These are phyloP conservation scores for Spatholobus suberectus DNA, from an alignment of 306 rosid genomes.

Conservation along the genomic window DNA sequence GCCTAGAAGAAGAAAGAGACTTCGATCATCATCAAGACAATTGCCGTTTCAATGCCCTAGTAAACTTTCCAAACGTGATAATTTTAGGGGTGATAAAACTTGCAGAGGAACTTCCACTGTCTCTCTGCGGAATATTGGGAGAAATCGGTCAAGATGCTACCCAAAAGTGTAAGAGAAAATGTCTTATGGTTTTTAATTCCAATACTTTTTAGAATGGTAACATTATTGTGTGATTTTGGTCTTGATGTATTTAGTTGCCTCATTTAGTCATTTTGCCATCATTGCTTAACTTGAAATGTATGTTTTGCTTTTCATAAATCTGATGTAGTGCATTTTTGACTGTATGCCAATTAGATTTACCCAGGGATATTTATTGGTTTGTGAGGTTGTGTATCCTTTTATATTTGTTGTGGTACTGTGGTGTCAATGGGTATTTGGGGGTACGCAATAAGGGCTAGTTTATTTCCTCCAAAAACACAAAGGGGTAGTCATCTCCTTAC, in stretches of 20 bases:
- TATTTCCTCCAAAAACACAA: neutral
- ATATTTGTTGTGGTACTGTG: neutral
- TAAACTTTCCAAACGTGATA: constrained; percentile 41
- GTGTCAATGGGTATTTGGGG: constrained; percentile 1
- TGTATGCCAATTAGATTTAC: constrained; percentile 21
- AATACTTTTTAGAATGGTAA: constrained; percentile 1
- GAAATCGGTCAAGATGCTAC: constrained; percentile 41
- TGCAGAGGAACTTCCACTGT: constrained; percentile 42
- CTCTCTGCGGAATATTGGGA: constrained; percentile 31
- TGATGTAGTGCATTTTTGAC: neutral
- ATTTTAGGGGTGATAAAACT: constrained; percentile 47
- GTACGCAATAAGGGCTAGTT: neutral
- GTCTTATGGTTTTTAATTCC: constrained; percentile 28
- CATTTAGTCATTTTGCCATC: neutral
- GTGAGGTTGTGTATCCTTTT: constrained; percentile 22
- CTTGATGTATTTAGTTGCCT: neutral
- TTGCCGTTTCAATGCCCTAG: constrained; percentile 41
- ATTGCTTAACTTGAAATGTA: constrained; percentile 19
- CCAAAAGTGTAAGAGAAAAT: constrained; percentile 49
- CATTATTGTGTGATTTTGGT: constrained; percentile 28
- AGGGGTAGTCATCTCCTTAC: constrained; percentile 2
- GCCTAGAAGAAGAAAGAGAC: constrained; percentile 47
- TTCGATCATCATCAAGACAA: constrained; percentile 53
- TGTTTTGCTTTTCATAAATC: constrained; percentile 1
- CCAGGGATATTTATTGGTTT: constrained; percentile 3